phyloP scores from a whole-genome alignment of 1,284 basidiomycete genomes.

The Rhodotorula sp. region DNA sequence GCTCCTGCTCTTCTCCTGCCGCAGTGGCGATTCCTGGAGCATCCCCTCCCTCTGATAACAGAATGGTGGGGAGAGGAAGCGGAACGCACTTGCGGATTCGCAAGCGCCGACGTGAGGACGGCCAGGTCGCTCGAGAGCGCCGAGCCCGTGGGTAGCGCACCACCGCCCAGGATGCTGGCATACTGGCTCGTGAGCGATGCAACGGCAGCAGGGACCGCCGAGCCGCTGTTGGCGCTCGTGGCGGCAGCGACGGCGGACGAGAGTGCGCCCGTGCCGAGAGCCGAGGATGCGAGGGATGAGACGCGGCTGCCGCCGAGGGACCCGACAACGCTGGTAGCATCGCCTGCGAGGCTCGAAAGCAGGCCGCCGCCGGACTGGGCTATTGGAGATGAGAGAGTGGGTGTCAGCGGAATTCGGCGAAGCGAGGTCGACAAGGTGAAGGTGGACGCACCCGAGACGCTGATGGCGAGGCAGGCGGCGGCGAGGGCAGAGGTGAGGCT shows the following conservation, averaged over 20 bases:
- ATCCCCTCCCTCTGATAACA: not conserved
- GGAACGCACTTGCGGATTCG: not conserved
- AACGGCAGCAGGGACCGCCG: constrained; percentile 1
- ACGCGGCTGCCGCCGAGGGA: not conserved
- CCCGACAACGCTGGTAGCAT: not conserved
- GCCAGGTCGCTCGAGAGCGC: constrained; percentile 1
- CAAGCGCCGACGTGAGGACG: constrained; percentile 9
- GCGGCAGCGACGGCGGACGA: not conserved
- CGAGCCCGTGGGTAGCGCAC: constrained; percentile 3
- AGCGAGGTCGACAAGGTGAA: not conserved
- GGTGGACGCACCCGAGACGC: not conserved
- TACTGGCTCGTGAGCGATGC: not conserved
- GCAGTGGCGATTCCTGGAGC: too few relatives aligned
- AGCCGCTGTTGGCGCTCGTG: not conserved
- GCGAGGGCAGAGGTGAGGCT: not conserved
- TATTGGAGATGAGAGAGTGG: not conserved
- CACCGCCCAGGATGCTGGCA: not conserved
- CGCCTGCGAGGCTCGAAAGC: not conserved
- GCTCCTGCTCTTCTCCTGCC: too few relatives aligned
- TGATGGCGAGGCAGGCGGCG: not conserved
- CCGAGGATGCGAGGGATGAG: not conserved
- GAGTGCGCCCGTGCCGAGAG: not conserved
- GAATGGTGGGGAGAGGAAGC: not conserved
- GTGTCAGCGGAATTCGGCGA: not conserved
- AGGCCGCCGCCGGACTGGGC: not conserved